These are phyloP conservation scores for Hypoxylon sp. DNA, from an alignment of 2,329 filamentous ascomycete species.

Conservation along the genomic window DNA sequence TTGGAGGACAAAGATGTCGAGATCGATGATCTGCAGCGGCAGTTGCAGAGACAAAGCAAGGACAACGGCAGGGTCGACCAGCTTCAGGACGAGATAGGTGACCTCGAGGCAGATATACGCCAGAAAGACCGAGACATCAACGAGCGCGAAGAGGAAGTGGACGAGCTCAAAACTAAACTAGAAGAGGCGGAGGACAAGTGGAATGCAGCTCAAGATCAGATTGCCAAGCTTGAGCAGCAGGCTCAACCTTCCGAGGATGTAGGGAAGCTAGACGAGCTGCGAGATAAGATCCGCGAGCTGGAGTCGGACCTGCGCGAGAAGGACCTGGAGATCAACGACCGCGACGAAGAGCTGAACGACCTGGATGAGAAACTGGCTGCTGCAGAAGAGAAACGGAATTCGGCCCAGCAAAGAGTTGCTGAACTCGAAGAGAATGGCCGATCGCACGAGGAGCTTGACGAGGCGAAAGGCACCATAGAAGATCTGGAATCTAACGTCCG, in stretches of 20 bases:
- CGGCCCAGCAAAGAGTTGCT: constrained; percentile 57
- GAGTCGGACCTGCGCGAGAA: constrained; percentile 65
- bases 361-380: constrained; percentile 58
- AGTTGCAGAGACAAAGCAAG: constrained; percentile 64
- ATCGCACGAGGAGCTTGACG: constrained; percentile 59
- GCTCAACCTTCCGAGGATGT: constrained; percentile 54
- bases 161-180: constrained; percentile 65
- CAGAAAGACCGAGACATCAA: constrained; percentile 78
- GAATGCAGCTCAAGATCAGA: constrained; percentile 40
- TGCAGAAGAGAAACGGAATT: constrained; percentile 65
- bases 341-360: constrained; percentile 60
- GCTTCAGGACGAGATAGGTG: constrained; percentile 75
- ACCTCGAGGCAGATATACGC: constrained; percentile 77
- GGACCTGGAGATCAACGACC: constrained; percentile 63
- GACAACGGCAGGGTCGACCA: constrained; percentile 68
- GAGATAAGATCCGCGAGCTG: constrained; percentile 61
- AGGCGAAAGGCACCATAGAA: constrained; percentile 65
- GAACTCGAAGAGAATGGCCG: constrained; percentile 66
- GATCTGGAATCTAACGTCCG: constrained; percentile 64
- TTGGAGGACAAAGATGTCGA: constrained; percentile 67
- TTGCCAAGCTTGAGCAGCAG: constrained; percentile 40
- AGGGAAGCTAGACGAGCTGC: constrained; percentile 50
- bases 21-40: constrained; percentile 66
- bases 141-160: constrained; percentile 77
- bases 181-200: constrained; percentile 57